Evolutionary conservation across 2,329 filamentous ascomycete species (phyloP), one percentile per base, ranked within the genome.

Genomic region (Pyricularia pennisetigena): DNA sequence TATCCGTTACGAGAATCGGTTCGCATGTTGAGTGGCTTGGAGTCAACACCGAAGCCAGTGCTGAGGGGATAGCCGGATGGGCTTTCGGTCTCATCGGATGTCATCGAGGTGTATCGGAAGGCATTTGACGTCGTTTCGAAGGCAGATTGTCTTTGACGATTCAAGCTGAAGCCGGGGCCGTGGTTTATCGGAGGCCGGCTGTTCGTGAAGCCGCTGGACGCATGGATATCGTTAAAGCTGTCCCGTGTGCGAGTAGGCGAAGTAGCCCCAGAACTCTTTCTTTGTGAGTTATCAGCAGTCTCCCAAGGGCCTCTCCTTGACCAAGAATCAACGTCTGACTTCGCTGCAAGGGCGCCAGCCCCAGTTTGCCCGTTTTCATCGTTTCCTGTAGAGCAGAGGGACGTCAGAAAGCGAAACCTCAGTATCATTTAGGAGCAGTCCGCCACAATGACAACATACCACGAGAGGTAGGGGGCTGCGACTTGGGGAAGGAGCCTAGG

Each of bases 241-340:
- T 85, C 80, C 70, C 86, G 82, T 41, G 82, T 81, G 68, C 85
- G 81, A 62, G 83, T 83, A 3, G 89, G 88, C 16, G 89, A 90
- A 41, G 84, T 84, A 71, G 81, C 86, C 68, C 82, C 82, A 49
- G 83, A 82, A 63, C 79, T 78, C 9, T 81, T 79, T 57, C 82
- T 75, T 2, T 78, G 76, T 57, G 80, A 77, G 59, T 76, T 78
- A 64, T 87, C 85, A 28, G 81, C 77, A 69, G 81, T 78, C 71
- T 83, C 85, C 90, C 90, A 93, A 20, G 85, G 83, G 71, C 81
- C 79, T 64, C 81, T 80, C 67, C 77, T 78, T 69, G 74, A 76
- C 87, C 89, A 91, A 64, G 83, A 81, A 72, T 91, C 89, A 23
- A 86, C 85, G 74, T 92, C 89, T 10, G 90, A 91, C 61, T 88